Evolutionary conservation across 1,284 basidiomycete genomes (phyloP).

Genomic region (Pterula multifida): DNA sequence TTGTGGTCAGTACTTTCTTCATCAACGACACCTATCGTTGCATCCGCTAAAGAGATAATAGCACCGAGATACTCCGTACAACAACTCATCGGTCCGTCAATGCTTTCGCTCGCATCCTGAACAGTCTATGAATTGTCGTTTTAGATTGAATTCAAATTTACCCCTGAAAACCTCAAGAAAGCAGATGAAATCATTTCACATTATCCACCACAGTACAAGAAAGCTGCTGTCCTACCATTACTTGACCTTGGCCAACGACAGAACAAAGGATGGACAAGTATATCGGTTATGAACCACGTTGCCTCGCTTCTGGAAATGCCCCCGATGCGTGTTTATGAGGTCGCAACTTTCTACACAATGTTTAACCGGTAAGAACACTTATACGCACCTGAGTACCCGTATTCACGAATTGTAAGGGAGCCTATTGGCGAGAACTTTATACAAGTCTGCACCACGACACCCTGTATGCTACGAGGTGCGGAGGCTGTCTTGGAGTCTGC

Average conservation of each 20-base stretch:
- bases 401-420: slow-evolving; percentile 40
- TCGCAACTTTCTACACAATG: slow-evolving; percentile 99
- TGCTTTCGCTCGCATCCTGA: neutral
- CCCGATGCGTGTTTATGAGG: slow-evolving; percentile 98
- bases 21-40: slow-evolving; percentile 1
- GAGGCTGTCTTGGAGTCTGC: slow-evolving; percentile 84
- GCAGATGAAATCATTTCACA: slow-evolving; percentile 85
- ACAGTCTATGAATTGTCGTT: neutral
- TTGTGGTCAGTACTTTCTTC: slow-evolving; percentile 32
- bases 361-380: slow-evolving; percentile 68
- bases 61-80: slow-evolving; percentile 92
- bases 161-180: slow-evolving; percentile 68
- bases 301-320: slow-evolving; percentile 90
- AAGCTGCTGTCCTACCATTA: slow-evolving; percentile 93
- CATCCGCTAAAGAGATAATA: slow-evolving; percentile 19
- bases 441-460: slow-evolving; percentile 98
- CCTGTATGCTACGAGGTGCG: slow-evolving; percentile 93
- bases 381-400: neutral
- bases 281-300: slow-evolving; percentile 98
- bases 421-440: slow-evolving; percentile 93
- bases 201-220: slow-evolving; percentile 97
- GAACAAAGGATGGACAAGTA: slow-evolving; percentile 98
- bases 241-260: slow-evolving; percentile 95
- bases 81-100: slow-evolving; percentile 72
- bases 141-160: slow-evolving; percentile 88